A percentile compares a stretch with the other conserved stretches of the same genome.
Conservation (phyloP, 331 rosid species). For the Malus hybrid region DNA sequence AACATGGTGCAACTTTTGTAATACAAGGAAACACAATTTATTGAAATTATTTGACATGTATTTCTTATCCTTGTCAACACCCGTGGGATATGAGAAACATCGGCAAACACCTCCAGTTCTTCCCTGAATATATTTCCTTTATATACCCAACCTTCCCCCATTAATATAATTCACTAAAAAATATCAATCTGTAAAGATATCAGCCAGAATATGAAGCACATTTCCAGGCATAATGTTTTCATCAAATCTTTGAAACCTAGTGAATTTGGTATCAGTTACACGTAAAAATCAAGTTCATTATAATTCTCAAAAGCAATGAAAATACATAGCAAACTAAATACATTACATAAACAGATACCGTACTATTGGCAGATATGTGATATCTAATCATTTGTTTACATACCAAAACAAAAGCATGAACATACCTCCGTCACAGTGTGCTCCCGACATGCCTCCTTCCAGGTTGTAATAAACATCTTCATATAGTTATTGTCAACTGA, state of each 20-base stretch:
- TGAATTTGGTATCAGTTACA: not conserved
- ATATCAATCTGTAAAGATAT: not conserved
- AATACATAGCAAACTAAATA: not conserved
- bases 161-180: not conserved
- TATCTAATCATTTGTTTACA: not conserved
- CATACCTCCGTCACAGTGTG: slow-evolving; percentile 49
- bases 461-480: slow-evolving; percentile 58
- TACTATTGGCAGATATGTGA: not conserved
- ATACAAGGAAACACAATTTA: not conserved
- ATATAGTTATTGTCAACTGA: slow-evolving; percentile 33
- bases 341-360: not conserved
- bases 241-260: not conserved
- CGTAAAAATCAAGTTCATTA: not conserved
- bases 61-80: not conserved
- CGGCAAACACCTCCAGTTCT: not conserved
- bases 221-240: not conserved
- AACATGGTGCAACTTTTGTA: not conserved
- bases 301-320: not conserved
- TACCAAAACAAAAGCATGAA: slow-evolving; percentile 1
- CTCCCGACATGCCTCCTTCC: slow-evolving; percentile 71
- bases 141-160: not conserved
- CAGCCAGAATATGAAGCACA: not conserved
- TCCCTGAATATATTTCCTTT: not conserved
- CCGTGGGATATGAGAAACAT: not conserved
- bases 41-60: not conserved